Conservation (phyloP, 306 rosid species). For the Senna tora region DNA sequence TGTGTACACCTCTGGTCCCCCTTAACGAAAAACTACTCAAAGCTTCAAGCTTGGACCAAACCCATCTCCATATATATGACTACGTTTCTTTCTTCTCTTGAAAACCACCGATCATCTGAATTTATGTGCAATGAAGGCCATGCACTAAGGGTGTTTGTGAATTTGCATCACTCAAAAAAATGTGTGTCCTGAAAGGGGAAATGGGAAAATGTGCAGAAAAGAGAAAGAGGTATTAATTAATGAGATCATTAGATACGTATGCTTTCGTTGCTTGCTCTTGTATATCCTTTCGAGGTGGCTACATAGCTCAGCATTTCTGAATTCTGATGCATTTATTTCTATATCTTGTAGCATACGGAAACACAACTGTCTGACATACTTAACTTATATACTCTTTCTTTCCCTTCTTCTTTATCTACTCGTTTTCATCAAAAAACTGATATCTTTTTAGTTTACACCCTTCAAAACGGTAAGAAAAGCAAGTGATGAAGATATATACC, state of each 20-base stretch:
- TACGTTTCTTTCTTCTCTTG: neutral
- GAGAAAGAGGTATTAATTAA: neutral
- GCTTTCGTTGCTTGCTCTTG: conserved; percentile 24
- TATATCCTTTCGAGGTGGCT: conserved; percentile 49
- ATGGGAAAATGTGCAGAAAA: conserved; percentile 10
- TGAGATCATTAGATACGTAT: conserved; percentile 36
- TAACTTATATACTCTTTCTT: conserved; percentile 1
- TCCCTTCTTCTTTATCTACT: conserved; percentile 29
- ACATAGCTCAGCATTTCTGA: conserved; percentile 43
- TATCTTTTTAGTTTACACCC: too few species aligned
- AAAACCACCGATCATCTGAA: too few species aligned
- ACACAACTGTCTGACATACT: conserved; percentile 50
- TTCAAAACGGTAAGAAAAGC: too few species aligned
- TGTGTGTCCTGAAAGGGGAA: conserved; percentile 34
- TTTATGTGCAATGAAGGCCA: conserved; percentile 7
- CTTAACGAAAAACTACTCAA: conserved; percentile 3
- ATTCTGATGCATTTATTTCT: conserved; percentile 42
- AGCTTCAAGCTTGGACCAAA: conserved; percentile 6
- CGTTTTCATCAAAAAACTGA: too few species aligned
- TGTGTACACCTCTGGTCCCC: neutral
- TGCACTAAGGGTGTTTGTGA: neutral
- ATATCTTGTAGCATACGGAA: conserved; percentile 71
- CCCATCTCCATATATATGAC: conserved; percentile 29
- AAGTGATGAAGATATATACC: too few species aligned
- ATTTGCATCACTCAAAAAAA: conserved; percentile 37